These are phyloP conservation scores for Pholiota microspora DNA, from an alignment of 768 basidiomycete genomes.

Conservation along the genomic window DNA sequence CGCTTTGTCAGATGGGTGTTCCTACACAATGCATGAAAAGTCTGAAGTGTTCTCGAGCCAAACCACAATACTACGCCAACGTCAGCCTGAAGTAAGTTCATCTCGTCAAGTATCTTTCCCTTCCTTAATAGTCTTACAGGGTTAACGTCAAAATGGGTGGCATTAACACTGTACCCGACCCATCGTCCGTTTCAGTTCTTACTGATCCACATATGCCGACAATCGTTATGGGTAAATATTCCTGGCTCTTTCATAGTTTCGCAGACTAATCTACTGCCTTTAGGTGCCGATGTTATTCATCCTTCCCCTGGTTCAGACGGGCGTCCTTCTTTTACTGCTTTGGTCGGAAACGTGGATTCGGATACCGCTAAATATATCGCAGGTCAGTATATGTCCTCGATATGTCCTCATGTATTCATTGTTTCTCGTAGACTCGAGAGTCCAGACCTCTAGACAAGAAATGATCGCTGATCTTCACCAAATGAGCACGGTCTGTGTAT, in stretches of 20 bases:
- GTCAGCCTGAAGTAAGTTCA: conserved; percentile 68
- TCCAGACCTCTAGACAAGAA: conserved; percentile 69
- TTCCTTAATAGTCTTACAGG: conserved; percentile 32
- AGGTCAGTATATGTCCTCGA: conserved; percentile 19
- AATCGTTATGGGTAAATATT: conserved; percentile 66
- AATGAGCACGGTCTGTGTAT: conserved; percentile 55
- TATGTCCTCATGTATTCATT: conserved; percentile 21
- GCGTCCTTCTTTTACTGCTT: conserved; percentile 76
- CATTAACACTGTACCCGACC: conserved; percentile 76
- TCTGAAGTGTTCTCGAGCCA: conserved; percentile 63
- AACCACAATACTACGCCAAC: conserved; percentile 78
- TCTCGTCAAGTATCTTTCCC: neutral
- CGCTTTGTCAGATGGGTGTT: conserved; percentile 52
- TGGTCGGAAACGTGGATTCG: conserved; percentile 79
- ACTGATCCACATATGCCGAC: conserved; percentile 74
- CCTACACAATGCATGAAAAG: conserved; percentile 79
- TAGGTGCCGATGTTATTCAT: conserved; percentile 83
- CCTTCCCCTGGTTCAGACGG: conserved; percentile 79
- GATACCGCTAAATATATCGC: conserved; percentile 71
- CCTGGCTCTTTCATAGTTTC: neutral
- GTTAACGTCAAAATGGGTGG: conserved; percentile 85
- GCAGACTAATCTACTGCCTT: conserved; percentile 2
- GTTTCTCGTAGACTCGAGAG: conserved; percentile 41
- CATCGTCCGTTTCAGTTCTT: conserved; percentile 59
- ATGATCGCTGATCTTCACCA: conserved; percentile 70